These are phyloP conservation scores for Rhynchosporium secalis DNA, from an alignment of 2,329 filamentous ascomycete species.

Conservation along the genomic window DNA sequence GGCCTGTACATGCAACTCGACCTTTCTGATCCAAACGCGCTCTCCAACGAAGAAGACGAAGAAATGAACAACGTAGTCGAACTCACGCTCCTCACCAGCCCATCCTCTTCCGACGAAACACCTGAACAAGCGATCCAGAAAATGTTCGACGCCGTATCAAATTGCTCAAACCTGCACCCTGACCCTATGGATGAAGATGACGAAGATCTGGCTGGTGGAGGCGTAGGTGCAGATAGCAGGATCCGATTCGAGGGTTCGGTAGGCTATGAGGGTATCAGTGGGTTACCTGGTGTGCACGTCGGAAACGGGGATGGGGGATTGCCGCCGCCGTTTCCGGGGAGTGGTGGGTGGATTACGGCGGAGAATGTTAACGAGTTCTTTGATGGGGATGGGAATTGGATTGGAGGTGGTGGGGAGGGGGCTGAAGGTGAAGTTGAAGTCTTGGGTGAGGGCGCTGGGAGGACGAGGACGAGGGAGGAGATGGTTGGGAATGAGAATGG, in stretches of 20 bases:
- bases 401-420: conserved; percentile 44
- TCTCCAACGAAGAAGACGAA: conserved; percentile 57
- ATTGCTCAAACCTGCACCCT: conserved; percentile 74
- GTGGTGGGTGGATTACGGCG: conserved; percentile 83
- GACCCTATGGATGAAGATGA: conserved; percentile 57
- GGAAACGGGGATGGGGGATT: conserved; percentile 52
- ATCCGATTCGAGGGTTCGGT: conserved; percentile 56
- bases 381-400: conserved; percentile 79
- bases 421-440: conserved; percentile 41
- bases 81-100: conserved; percentile 61
- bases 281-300: conserved; percentile 55
- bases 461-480: conserved; percentile 55
- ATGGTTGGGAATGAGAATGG: conserved; percentile 43
- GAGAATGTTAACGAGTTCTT: conserved; percentile 87
- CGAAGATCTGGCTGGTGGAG: conserved; percentile 52
- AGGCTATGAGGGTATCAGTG: conserved; percentile 56
- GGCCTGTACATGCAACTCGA: conserved; percentile 69
- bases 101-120: conserved; percentile 14
- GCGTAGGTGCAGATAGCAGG: conserved; percentile 48
- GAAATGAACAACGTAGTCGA: conserved; percentile 61
- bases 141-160: conserved; percentile 66
- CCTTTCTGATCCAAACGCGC: conserved; percentile 53
- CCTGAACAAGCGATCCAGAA: conserved; percentile 36
- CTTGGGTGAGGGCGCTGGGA: conserved; percentile 65
- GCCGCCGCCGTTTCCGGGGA: conserved; percentile 70